A percentile compares a stretch with the other conserved stretches of the same genome.
phyloP scores from a whole-genome alignment of 345 rosid genomes.

The Orychophragmus violaceus region DNA sequence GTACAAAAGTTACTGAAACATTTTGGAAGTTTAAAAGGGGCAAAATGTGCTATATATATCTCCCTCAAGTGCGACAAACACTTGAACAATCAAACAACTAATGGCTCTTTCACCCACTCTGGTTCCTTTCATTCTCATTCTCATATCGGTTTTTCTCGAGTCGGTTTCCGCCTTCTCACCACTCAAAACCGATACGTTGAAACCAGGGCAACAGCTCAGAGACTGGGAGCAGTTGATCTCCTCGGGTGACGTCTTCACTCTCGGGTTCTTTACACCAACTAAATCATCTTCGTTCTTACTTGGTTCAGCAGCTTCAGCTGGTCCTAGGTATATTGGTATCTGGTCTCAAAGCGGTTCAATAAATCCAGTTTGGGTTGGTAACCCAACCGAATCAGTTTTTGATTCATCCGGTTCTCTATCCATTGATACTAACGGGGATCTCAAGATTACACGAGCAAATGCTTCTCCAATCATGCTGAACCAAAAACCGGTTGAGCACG shows the following conservation, averaged over 20 bases:
- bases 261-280: slow-evolving; percentile 56
- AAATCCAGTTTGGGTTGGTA: slow-evolving; percentile 56
- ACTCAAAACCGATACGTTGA: slow-evolving; percentile 28
- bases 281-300: slow-evolving; percentile 14
- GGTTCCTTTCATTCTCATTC: slow-evolving; percentile 9
- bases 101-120: slow-evolving; percentile 16
- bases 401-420: slow-evolving; percentile 54
- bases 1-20: background rate
- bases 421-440: slow-evolving; percentile 35
- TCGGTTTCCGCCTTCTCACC: background rate
- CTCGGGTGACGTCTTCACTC: slow-evolving; percentile 34
- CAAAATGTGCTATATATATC: background rate
- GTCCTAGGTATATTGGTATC: slow-evolving; percentile 46
- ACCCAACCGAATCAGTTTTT: slow-evolving; percentile 35
- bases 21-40: background rate
- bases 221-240: slow-evolving; percentile 60
- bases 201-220: slow-evolving; percentile 46
- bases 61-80: background rate
- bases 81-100: background rate
- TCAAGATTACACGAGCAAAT: slow-evolving; percentile 40
- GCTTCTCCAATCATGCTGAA: slow-evolving; percentile 32
- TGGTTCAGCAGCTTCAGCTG: slow-evolving; percentile 37
- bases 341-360: slow-evolving; percentile 35
- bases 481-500: slow-evolving; percentile 16
- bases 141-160: background rate